phyloP scores from a whole-genome alignment of 2,329 filamentous ascomycete genomes.

The Clarireedia hainanense region DNA sequence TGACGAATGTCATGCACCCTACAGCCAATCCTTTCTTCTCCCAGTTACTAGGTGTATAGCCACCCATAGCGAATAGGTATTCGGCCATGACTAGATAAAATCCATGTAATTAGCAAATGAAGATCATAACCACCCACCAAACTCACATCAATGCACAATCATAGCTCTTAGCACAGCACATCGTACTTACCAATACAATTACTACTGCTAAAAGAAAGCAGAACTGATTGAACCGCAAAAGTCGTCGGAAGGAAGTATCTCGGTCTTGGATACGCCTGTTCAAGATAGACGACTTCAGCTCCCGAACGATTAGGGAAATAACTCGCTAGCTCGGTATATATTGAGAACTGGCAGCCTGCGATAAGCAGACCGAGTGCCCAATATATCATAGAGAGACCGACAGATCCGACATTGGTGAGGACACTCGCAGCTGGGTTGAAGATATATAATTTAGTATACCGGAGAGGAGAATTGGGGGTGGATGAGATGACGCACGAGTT shows the following conservation, averaged over 20 bases:
- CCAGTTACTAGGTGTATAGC: constrained; percentile 47
- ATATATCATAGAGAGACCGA: constrained; percentile 55
- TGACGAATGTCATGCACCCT: constrained; percentile 33
- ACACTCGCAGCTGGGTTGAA: constrained; percentile 50
- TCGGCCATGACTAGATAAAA: constrained; percentile 42
- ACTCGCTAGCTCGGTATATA: constrained; percentile 56
- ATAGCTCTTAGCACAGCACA: too few species aligned
- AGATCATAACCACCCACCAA: too few species aligned
- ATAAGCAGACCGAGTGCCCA: constrained; percentile 57
- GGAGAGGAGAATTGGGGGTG: neutral
- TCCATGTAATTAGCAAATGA: neutral
- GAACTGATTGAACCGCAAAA: constrained; percentile 55
- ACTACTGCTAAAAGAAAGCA: constrained; percentile 57
- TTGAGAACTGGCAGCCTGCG: constrained; percentile 43
- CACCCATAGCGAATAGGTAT: constrained; percentile 54
- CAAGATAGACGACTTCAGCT: constrained; percentile 59
- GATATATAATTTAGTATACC: constrained; percentile 12
- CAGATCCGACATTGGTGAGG: constrained; percentile 50
- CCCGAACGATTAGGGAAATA: constrained; percentile 62
- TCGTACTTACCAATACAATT: constrained; percentile 44
- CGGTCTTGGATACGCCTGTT: constrained; percentile 58
- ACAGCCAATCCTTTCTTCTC: constrained; percentile 59
- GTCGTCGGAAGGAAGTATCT: constrained; percentile 56
- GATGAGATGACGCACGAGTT: constrained; percentile 39
- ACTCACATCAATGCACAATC: too few species aligned